Evolutionary conservation across 192 early-diverging fungal genomes (phyloP).

Genomic region (Coemansia sp.): DNA sequence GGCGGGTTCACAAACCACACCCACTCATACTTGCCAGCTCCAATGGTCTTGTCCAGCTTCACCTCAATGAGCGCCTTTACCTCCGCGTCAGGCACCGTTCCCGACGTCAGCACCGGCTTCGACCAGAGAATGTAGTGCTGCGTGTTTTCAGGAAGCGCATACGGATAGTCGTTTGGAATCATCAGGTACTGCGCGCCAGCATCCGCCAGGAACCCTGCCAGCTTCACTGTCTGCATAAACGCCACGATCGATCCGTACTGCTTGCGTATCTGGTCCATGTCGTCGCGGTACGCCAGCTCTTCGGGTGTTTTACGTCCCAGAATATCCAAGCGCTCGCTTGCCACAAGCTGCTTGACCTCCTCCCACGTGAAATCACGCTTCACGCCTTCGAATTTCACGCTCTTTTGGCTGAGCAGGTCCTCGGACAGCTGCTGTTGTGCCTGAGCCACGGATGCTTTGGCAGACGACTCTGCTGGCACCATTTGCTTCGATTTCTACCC

Average conservation of each 20-base stretch:
- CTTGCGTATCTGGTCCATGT: slow-evolving; percentile 29
- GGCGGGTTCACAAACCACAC: slow-evolving; percentile 55
- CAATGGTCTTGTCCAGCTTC: slow-evolving; percentile 24
- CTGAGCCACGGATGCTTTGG: neutral
- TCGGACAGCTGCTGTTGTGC: neutral
- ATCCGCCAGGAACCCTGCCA: slow-evolving; percentile 34
- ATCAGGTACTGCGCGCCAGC: slow-evolving; percentile 22
- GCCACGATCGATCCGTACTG: slow-evolving; percentile 33
- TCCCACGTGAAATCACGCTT: slow-evolving; percentile 34
- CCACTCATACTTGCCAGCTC: slow-evolving; percentile 35
- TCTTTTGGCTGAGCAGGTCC: slow-evolving; percentile 26
- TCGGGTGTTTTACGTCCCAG: slow-evolving; percentile 32
- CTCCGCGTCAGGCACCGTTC: slow-evolving; percentile 20
- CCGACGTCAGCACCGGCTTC: slow-evolving; percentile 28
- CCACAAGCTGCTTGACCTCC: slow-evolving; percentile 36
- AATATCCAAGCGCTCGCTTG: slow-evolving; percentile 35
- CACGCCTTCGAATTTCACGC: slow-evolving; percentile 9
- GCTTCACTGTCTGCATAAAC: slow-evolving; percentile 37
- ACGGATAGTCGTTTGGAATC: slow-evolving; percentile 55
- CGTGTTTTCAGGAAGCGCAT: slow-evolving; percentile 31
- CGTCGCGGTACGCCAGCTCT: slow-evolving; percentile 25
- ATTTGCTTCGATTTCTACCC: neutral
- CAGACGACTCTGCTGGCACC: neutral
- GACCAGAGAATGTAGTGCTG: slow-evolving; percentile 51
- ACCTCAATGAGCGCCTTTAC: slow-evolving; percentile 18